These are phyloP conservation scores for Kluyveromyces dobzhanskii DNA, from an alignment of 805 yeast species.

Conservation along the genomic window DNA sequence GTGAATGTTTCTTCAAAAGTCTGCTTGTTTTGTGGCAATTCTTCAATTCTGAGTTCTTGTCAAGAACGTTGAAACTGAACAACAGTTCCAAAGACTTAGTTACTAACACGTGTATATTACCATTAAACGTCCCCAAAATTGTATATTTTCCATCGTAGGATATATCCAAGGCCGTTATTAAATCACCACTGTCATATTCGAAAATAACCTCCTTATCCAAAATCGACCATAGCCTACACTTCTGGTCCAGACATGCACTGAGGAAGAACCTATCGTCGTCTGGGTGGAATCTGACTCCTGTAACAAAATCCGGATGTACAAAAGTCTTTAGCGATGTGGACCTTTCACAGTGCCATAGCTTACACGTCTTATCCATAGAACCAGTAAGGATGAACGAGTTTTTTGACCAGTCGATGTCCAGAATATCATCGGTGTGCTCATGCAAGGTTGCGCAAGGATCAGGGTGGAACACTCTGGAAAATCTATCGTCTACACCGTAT, in stretches of 20 bases:
- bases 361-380: slow-evolving; percentile 78
- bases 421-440: slow-evolving; percentile 64
- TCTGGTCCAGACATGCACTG: slow-evolving; percentile 73
- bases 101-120: slow-evolving; percentile 51
- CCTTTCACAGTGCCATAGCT: slow-evolving; percentile 78
- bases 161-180: slow-evolving; percentile 68
- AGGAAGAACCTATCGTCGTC: slow-evolving; percentile 79
- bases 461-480: slow-evolving; percentile 75
- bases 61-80: slow-evolving; percentile 39
- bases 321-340: slow-evolving; percentile 54
- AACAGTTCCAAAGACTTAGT: slow-evolving; percentile 52
- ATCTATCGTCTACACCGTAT: slow-evolving; percentile 15
- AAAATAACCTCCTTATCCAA: slow-evolving; percentile 60
- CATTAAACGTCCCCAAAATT: slow-evolving; percentile 72
- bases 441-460: slow-evolving; percentile 49
- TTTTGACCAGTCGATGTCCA: slow-evolving; percentile 82
- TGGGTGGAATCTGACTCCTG: slow-evolving; percentile 74
- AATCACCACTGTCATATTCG: slow-evolving; percentile 50
- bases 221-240: slow-evolving; percentile 75
- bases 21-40: slow-evolving; percentile 2
- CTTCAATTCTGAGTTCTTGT: slow-evolving; percentile 24
- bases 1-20: slow-evolving; percentile 20
- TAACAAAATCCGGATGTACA: slow-evolving; percentile 72
- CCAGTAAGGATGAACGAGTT: slow-evolving; percentile 73
- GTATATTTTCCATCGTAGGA: slow-evolving; percentile 56